Evolutionary conservation across 441 rosid species (phyloP), one percentile per base, ranked within the genome.

Genomic region (Populus tomentosa): DNA sequence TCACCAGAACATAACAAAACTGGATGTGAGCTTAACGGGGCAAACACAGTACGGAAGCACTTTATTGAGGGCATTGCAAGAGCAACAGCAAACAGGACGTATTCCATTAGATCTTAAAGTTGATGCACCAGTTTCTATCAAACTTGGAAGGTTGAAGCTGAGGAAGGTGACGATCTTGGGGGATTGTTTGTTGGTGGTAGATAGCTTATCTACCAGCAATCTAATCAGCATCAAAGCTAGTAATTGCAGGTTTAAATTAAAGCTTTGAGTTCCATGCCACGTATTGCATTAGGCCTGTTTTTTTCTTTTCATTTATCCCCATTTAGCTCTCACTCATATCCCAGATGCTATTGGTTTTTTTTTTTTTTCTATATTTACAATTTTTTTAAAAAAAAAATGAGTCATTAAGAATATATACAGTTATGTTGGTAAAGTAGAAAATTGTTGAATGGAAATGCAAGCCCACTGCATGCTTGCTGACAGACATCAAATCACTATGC

Each of bases 101-200:
- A 81, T 93, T 61, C 96, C 98, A 10, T 82, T 95, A 78, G 84
- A 87, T 62, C 86, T 95, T 66, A 90, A 86, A 69, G 91, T 88
- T 0, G 81, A 81, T 53, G 97, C 92, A 80, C 96, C 97, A 21
- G 97, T 95, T 76, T 84, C 94, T 83, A 56, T 93, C 21, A 92
- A 91, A 82, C 86, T 95, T 2, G 99, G 98, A 75, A 85, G 79
- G 70, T 77, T 95, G 87, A 93, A 90, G 88, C 78, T 93, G 72
- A 79, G 83, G 84, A 83, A 92, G 83, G 81, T 95, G 63, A 93
- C 80, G 79, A 88, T 93, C 77, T 67, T 26, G 77, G 98, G 88
- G 5, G 84, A 87, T 75, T 95, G 99, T 75, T 53, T 80, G 74
- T 73, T 95, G 75, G 80, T 85, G 35, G 95, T 93, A 35, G 80